phyloP scores from a whole-genome alignment of 2,329 filamentous ascomycete species.

The Clonostachys solani region DNA sequence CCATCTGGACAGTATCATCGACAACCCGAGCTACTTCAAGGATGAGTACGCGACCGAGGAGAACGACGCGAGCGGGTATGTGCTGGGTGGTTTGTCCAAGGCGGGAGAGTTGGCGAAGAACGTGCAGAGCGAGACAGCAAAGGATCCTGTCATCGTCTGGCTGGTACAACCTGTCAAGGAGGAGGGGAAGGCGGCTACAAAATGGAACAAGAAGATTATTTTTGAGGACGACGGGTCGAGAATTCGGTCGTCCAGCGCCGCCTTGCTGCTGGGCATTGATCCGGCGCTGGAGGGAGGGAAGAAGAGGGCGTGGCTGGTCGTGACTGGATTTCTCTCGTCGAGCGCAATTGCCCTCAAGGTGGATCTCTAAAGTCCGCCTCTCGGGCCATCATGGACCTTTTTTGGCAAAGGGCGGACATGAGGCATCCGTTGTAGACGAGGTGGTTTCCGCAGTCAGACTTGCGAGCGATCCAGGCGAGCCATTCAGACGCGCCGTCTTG shows the following conservation, averaged over 20 bases:
- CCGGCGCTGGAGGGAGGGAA: conserved; percentile 34
- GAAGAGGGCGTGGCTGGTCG: conserved; percentile 51
- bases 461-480: too few relatives aligned
- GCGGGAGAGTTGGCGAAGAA: conserved; percentile 27
- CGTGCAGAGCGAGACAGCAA: conserved; percentile 21
- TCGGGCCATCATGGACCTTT: too few relatives aligned
- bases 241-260: conserved; percentile 44
- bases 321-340: conserved; percentile 48
- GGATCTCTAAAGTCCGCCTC: conserved; percentile 26
- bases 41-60: conserved; percentile 42
- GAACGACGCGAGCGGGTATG: conserved; percentile 47
- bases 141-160: conserved; percentile 43
- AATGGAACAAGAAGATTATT: conserved; percentile 40
- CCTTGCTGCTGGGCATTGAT: conserved; percentile 48
- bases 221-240: conserved; percentile 53
- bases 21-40: conserved; percentile 55
- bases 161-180: conserved; percentile 2
- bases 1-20: conserved; percentile 36
- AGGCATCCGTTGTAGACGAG: too few relatives aligned
- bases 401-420: too few relatives aligned
- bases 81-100: conserved; percentile 42
- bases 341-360: conserved; percentile 47
- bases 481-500: too few relatives aligned
- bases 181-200: conserved; percentile 1
- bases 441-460: too few relatives aligned